Conservation (phyloP, 2,329 filamentous ascomycete species). For the Cladosporium cucumerinum region DNA sequence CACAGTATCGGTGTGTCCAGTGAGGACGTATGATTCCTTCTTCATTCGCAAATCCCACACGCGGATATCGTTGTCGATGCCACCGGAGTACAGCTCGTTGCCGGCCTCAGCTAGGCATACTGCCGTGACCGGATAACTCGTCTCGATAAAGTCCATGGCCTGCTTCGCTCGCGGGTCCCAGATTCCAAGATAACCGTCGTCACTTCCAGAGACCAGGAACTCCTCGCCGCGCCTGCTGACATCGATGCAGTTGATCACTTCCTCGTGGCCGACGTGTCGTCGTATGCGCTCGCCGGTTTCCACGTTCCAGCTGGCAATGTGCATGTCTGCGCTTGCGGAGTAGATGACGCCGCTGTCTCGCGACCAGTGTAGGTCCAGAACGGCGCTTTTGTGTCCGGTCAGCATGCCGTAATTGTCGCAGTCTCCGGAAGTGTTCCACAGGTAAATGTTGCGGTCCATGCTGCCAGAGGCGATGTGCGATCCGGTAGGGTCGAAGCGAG, state of each 20-base stretch:
- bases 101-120: constrained; percentile 89
- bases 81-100: constrained; percentile 90
- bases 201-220: constrained; percentile 82
- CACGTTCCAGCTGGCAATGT: constrained; percentile 90
- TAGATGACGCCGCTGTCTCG: constrained; percentile 88
- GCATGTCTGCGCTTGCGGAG: constrained; percentile 89
- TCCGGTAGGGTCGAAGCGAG: constrained; percentile 84
- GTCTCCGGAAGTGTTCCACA: constrained; percentile 89
- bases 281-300: constrained; percentile 90
- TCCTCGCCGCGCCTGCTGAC: constrained; percentile 88
- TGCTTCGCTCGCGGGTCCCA: constrained; percentile 94
- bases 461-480: constrained; percentile 89
- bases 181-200: constrained; percentile 89
- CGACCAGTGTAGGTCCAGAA: constrained; percentile 94
- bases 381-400: constrained; percentile 82
- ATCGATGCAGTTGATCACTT: constrained; percentile 90
- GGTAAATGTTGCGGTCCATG: constrained; percentile 90
- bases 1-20: constrained; percentile 87
- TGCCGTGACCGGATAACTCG: constrained; percentile 87
- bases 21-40: constrained; percentile 78
- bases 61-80: constrained; percentile 95
- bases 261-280: constrained; percentile 87
- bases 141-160: constrained; percentile 82
- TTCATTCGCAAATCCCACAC: constrained; percentile 97
- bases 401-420: constrained; percentile 93